Conservation (phyloP, 2,329 filamentous ascomycete genomes). For the Aspergillus hortae region DNA sequence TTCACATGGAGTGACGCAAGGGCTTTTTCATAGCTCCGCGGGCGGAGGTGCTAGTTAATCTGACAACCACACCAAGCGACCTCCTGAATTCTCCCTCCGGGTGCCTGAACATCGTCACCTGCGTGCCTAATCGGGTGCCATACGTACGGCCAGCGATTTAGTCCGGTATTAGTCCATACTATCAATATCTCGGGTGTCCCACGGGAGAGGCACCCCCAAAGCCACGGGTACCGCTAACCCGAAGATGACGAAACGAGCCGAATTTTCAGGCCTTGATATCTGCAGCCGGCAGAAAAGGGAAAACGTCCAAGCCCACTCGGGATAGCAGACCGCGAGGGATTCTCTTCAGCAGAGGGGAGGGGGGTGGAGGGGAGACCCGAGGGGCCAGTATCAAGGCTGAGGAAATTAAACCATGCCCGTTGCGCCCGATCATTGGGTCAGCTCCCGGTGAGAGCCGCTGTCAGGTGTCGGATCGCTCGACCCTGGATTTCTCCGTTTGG, state of each 20-base stretch:
- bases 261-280: not conserved
- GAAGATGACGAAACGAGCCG: not conserved
- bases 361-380: not conserved
- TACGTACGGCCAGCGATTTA: not conserved
- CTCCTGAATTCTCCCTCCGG: not conserved
- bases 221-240: not conserved
- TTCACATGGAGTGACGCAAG: too few species aligned
- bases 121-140: not conserved
- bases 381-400: not conserved
- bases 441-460: not conserved
- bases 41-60: too few species aligned
- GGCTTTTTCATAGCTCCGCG: too few species aligned
- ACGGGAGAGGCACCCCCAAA: not conserved
- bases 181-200: not conserved
- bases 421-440: conserved; percentile 1
- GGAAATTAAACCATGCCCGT: conserved; percentile 1
- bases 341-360: not conserved
- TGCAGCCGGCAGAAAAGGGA: conserved; percentile 1
- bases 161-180: not conserved
- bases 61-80: not conserved
- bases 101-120: not conserved
- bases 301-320: not conserved
- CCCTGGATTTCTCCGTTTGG: not conserved
- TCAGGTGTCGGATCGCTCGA: not conserved
- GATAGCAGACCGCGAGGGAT: too few species aligned